These are phyloP conservation scores for Ogataea sp. DNA, from an alignment of 805 yeast genomes.

Conservation along the genomic window DNA sequence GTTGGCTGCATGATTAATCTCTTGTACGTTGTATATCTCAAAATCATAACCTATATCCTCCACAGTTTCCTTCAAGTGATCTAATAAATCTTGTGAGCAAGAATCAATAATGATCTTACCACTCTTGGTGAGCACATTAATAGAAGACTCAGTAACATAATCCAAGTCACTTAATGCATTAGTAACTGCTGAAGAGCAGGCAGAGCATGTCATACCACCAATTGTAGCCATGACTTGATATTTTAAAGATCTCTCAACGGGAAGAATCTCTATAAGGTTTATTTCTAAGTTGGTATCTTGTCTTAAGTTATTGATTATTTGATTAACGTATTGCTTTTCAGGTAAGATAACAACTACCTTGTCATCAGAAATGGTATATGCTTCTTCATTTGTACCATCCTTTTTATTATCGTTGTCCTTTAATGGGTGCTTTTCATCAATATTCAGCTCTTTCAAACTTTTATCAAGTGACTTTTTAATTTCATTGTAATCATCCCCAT, in stretches of 20 bases:
- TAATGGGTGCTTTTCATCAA: not conserved
- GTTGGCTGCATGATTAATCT: conserved; percentile 38
- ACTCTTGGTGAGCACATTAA: conserved; percentile 52
- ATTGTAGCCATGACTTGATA: conserved; percentile 51
- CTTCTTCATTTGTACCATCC: conserved; percentile 6
- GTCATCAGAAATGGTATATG: conserved; percentile 35
- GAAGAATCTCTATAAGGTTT: conserved; percentile 49
- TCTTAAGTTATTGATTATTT: conserved; percentile 37
- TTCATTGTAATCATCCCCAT: not conserved
- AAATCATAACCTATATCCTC: conserved; percentile 66
- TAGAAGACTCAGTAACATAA: conserved; percentile 44
- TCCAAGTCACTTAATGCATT: conserved; percentile 37
- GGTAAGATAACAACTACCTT: conserved; percentile 47
- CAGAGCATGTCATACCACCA: conserved; percentile 71
- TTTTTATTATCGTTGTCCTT: no score
- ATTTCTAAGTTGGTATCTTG: conserved; percentile 43
- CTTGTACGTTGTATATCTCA: conserved; percentile 34
- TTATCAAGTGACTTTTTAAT: not conserved
- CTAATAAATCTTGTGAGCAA: conserved; percentile 26
- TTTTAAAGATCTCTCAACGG: conserved; percentile 40
- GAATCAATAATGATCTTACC: conserved; percentile 54
- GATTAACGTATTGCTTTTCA: conserved; percentile 41
- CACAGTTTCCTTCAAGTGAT: conserved; percentile 37
- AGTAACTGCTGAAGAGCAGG: conserved; percentile 51
- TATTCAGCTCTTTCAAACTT: not conserved